Evolutionary conservation across 2,329 filamentous ascomycete species (phyloP).

Genomic region (Curvularia sp.): DNA sequence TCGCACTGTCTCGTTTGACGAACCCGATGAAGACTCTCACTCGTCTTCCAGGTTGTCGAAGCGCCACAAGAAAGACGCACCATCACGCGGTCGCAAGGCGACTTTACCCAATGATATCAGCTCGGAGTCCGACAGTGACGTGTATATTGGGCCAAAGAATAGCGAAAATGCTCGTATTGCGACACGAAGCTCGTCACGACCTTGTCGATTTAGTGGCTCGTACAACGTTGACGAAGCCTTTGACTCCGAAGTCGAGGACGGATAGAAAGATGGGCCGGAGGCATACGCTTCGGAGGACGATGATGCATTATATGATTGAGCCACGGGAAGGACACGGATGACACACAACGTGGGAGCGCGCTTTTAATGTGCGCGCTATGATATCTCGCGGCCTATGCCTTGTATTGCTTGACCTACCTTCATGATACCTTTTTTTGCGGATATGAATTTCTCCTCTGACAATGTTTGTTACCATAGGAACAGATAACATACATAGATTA

Average conservation of each 20-base stretch:
- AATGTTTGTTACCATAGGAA: background rate
- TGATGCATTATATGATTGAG: background rate
- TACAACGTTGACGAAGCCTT: conserved; percentile 4
- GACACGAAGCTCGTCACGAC: conserved; percentile 13
- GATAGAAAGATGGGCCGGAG: background rate
- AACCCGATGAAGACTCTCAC: background rate
- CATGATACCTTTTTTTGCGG: background rate
- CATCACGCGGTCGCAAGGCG: background rate
- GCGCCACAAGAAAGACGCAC: background rate
- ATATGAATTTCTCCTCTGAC: background rate
- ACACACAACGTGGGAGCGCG: background rate
- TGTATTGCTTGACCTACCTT: background rate
- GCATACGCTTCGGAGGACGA: background rate
- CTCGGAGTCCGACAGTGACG: conserved; percentile 15
- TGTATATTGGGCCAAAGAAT: conserved; percentile 12
- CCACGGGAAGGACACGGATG: background rate
- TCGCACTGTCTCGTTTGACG: background rate
- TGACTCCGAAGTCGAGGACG: conserved; percentile 4
- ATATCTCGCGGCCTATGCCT: background rate
- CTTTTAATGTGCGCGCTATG: background rate
- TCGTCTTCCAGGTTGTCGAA: background rate
- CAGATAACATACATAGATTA: background rate
- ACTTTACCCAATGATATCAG: conserved; percentile 1
- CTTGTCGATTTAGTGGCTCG: background rate
- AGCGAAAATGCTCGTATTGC: background rate